These are phyloP conservation scores for Anacardium occidentale DNA, from an alignment of 345 rosid genomes.

Conservation along the genomic window DNA sequence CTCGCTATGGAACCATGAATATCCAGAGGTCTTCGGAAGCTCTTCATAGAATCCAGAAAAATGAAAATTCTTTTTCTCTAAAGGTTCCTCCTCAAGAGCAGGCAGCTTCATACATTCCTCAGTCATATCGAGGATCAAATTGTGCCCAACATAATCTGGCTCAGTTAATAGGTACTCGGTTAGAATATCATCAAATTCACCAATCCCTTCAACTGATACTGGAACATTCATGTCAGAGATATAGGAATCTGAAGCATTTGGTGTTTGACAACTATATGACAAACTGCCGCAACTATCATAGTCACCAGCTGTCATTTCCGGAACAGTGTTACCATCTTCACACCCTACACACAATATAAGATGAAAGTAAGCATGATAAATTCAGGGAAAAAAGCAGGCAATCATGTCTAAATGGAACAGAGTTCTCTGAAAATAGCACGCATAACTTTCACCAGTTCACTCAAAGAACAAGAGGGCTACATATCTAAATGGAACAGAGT, in stretches of 20 bases:
- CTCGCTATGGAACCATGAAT: constrained; percentile 47
- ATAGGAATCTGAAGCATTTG: constrained; percentile 49
- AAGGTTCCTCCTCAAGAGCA: constrained; percentile 64
- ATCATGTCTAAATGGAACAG: neutral
- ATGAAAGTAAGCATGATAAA: neutral
- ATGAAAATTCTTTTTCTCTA: constrained; percentile 40
- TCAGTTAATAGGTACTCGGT: constrained; percentile 18
- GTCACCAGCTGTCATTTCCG: constrained; percentile 34
- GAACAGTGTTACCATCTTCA: constrained; percentile 25
- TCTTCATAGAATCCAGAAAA: constrained; percentile 47
- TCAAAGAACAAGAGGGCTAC: neutral
- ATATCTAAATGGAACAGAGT: neutral
- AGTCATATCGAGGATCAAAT: constrained; percentile 50
- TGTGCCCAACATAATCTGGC: constrained; percentile 46
- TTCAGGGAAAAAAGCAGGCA: neutral
- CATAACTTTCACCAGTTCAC: neutral
- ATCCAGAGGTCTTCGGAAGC: constrained; percentile 34
- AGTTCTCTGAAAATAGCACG: neutral
- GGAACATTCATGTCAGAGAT: constrained; percentile 53
- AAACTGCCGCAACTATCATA: constrained; percentile 33
- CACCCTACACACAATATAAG: constrained; percentile 29
- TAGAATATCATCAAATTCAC: constrained; percentile 30
- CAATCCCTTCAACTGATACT: constrained; percentile 43
- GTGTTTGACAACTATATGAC: constrained; percentile 40
- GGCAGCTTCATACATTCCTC: constrained; percentile 79